These are phyloP conservation scores for Solanum virginianum DNA, from an alignment of 257 asterid species.

Conservation along the genomic window DNA sequence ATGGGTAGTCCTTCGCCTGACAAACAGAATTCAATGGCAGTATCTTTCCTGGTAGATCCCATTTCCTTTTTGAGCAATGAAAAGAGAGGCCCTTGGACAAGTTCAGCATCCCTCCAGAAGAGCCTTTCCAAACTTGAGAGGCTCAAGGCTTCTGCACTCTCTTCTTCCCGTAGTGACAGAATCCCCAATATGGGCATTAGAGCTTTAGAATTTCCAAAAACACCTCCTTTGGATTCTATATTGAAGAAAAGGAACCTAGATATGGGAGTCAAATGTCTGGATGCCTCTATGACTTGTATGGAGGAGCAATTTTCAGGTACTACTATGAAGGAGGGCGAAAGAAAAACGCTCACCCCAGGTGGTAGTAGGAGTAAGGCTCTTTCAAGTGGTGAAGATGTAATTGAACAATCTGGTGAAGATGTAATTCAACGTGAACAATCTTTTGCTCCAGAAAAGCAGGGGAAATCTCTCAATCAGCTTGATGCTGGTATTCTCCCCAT, in stretches of 20 bases:
- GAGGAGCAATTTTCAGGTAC: conserved; percentile 17
- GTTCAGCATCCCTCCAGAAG: conserved; percentile 53
- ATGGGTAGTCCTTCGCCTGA: conserved; percentile 30
- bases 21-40: conserved; percentile 12
- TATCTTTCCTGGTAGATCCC: conserved; percentile 36
- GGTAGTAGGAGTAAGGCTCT: conserved; percentile 17
- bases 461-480: conserved; percentile 12
- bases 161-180: conserved; percentile 44
- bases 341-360: conserved; percentile 1
- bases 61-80: conserved; percentile 26
- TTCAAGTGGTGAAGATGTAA: conserved; percentile 6
- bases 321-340: conserved; percentile 14
- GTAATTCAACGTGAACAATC: conserved; percentile 23
- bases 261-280: background rate
- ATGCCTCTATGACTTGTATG: background rate
- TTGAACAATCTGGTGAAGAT: conserved; percentile 21
- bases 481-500: conserved; percentile 7
- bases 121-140: conserved; percentile 65
- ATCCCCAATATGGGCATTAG: conserved; percentile 34
- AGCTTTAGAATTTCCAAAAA: conserved; percentile 27
- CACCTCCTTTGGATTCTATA: conserved; percentile 31
- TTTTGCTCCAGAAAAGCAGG: conserved; percentile 9
- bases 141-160: conserved; percentile 50
- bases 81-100: conserved; percentile 14
- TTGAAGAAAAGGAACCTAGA: conserved; percentile 9